Base-by-base conservation (phyloP, 2,329 filamentous ascomycete species). In the Fusarium torreyae region DNA sequence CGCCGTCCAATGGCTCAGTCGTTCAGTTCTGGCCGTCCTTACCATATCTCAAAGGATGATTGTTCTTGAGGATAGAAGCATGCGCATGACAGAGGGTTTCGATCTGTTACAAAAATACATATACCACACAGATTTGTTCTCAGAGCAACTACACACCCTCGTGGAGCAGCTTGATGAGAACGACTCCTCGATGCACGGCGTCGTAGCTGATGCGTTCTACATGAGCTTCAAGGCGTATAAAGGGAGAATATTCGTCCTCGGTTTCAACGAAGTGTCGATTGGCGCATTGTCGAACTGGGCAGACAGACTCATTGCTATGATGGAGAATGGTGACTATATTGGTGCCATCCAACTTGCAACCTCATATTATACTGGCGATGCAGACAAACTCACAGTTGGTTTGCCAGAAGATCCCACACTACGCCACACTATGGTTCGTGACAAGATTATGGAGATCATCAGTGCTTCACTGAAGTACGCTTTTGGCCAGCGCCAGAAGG, bases 161-260 rank as follows among this genome's bases (percentile, higher is more conserved):
- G 93, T 99, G 22, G 96, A 98, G 78, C 91, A 94, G 64, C 84
- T 96, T 18, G 92, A 98, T 68, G 94, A 97, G 71, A 90, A 94
- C 61, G 94, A 98, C 73, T 85, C 88, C 0, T 93, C 94, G 0
- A 92, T 98, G 90, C 96, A 98, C 80, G 95, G 95, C 3, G 94
- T 98, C 10, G 93, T 98, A 48, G 95, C 95, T 9, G 96, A 99
- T 83, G 96, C 94, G 0, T 99, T 98, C 74, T 95, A 95, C 77
- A 98, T 98, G 94, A 98, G 95, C 79, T 95, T 98, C 80, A 94
- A 93, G 75, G 88, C 94, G 5, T 99, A 98, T 81, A 99, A 98
- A 79, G 94, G 96, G 7, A 89, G 95, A 31, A 85, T 98, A 36
- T 99, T 99, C 76, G 82, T 98, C 6, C 85, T 99, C 10, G 94